phyloP scores from a whole-genome alignment of 148 eudicot species.

The Rhododendron simsii region DNA sequence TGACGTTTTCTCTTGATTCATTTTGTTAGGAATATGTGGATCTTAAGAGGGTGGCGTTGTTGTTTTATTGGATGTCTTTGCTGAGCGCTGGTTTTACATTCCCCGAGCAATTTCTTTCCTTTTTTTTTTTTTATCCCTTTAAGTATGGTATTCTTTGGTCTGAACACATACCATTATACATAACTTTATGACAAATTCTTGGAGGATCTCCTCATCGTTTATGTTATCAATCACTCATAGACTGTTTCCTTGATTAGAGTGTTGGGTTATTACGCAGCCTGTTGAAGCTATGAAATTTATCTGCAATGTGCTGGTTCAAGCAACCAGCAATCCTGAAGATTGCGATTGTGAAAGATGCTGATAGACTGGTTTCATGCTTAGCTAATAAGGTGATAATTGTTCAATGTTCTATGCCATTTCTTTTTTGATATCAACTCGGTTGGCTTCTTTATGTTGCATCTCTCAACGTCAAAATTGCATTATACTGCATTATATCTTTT shows the following conservation, averaged over 20 bases:
- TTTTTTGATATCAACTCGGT: background rate
- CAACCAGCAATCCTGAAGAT: slow-evolving; percentile 76
- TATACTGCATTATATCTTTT: background rate
- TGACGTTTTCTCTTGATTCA: background rate
- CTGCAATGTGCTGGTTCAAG: slow-evolving; percentile 17
- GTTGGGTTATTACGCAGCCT: slow-evolving; percentile 44
- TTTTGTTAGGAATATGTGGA: background rate
- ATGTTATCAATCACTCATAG: too few species aligned
- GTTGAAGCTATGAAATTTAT: slow-evolving; percentile 2
- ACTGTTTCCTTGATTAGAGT: background rate
- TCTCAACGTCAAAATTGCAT: too few species aligned
- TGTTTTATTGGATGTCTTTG: background rate
- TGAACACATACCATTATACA: too few species aligned
- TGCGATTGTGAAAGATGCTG: slow-evolving; percentile 71
- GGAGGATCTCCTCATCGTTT: background rate
- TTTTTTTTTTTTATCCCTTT: background rate
- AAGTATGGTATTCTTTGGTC: background rate
- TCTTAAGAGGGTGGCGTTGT: background rate
- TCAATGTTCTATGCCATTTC: background rate
- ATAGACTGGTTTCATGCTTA: slow-evolving; percentile 83
- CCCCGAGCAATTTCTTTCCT: background rate
- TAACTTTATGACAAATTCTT: too few species aligned
- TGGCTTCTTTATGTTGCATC: too few species aligned
- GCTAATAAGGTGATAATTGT: slow-evolving; percentile 61
- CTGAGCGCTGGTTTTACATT: background rate